Evolutionary conservation across 305 asterid species (phyloP), one percentile per base, ranked within the genome.

Genomic region (Fraxinus velutina): DNA sequence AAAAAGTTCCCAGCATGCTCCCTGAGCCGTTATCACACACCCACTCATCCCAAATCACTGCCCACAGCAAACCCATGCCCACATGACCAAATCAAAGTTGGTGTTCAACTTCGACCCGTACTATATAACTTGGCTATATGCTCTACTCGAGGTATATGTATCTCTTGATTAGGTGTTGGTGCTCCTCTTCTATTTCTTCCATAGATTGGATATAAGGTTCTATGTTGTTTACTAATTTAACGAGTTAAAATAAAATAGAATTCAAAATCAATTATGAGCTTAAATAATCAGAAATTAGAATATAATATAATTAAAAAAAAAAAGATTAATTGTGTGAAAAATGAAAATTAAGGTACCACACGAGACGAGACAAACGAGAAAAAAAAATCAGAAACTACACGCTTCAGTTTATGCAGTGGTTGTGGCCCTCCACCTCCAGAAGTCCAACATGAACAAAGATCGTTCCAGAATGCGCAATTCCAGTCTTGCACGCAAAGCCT

Each of bases 401-500:
- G 22, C 33, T 9, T 24, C 36, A 27, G 36, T 8, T 27, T 22
- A 7, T 8, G 15, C 7, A 7, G 15, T 1, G 2, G 34, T 8
- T 5, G n/a, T 64, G 72, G 50, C 62, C 79, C 44, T 27, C 62
- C 80, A 68, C 19, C 8, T 10, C 73, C 3, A 66, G 1, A 42
- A 39, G 55, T 34, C 78, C 76, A 39, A 24, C 27, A 21, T 29
- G 79, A 81, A 33, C 75, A 77, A 0, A 30, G 90, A 88, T 78
- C 30, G 62, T 83, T 87, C 92, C 88, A 87, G 84, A 83, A 79
- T 62, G 52, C 71, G 78, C 78, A 84, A 64, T 83, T 73, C 71
- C 33, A 86, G 83, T 70, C 97, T 94, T 92, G 93, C 93, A 93
- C 97, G 97, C 90, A 89, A 93, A 85, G 82, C 86, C 87, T 86